Evolutionary conservation across 441 rosid genomes (phyloP).

Genomic region (Gossypium davidsonii): DNA sequence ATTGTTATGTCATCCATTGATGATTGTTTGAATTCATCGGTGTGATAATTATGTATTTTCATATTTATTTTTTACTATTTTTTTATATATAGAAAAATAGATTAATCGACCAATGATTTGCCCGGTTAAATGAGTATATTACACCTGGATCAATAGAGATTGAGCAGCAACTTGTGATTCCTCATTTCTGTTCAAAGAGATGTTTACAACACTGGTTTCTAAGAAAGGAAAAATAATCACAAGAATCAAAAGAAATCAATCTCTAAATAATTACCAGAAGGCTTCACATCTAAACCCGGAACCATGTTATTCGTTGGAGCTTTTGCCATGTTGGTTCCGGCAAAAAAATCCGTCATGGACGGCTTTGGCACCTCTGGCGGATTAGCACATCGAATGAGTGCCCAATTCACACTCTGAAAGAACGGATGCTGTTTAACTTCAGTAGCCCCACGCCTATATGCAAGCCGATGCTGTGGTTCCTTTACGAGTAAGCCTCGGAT

Average conservation of each 20-base stretch:
- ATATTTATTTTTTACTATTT: too few relatives aligned
- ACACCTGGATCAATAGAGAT: too few relatives aligned
- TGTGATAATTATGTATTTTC: too few relatives aligned
- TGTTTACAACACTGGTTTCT: constrained; percentile 4
- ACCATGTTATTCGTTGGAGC: constrained; percentile 25
- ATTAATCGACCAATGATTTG: too few relatives aligned
- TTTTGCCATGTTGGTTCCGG: constrained; percentile 19
- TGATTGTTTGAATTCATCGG: too few relatives aligned
- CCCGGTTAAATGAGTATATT: too few relatives aligned
- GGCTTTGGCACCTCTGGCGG: constrained; percentile 80
- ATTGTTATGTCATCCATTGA: too few relatives aligned
- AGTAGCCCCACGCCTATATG: constrained; percentile 89
- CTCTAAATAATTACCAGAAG: constrained; percentile 78
- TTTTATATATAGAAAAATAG: too few relatives aligned
- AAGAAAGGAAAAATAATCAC: constrained; percentile 7
- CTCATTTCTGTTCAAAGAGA: constrained; percentile 18
- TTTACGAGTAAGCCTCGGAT: constrained; percentile 82
- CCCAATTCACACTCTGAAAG: constrained; percentile 80
- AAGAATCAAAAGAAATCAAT: constrained; percentile 73
- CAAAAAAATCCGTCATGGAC: constrained; percentile 27
- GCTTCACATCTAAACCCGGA: constrained; percentile 61
- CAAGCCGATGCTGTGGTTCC: constrained; percentile 77
- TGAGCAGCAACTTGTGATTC: not conserved
- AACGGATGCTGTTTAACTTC: constrained; percentile 86
- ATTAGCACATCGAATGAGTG: constrained; percentile 73